Conservation (phyloP, 805 yeast genomes). For the Saccharomycopsis olivae region DNA sequence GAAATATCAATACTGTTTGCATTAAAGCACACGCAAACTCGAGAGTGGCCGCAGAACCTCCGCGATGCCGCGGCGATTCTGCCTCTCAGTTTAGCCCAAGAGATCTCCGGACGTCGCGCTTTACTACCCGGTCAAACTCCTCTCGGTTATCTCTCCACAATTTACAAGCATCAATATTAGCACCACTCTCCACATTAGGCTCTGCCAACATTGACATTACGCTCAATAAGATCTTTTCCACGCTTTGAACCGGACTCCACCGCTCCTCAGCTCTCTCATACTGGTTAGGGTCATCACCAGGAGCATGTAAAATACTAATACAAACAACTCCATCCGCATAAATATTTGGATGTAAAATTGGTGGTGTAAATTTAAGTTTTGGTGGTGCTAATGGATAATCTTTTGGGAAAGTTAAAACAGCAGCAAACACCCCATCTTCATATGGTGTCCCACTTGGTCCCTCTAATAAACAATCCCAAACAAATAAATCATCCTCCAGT, state of each 20-base stretch:
- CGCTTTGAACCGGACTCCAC: constrained; percentile 97
- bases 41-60: too few relatives aligned
- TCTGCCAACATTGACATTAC: constrained; percentile 96
- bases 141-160: constrained; percentile 82
- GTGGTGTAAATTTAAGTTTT: constrained; percentile 60
- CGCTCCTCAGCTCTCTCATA: constrained; percentile 93
- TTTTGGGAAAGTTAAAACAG: constrained; percentile 56
- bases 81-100: too few relatives aligned
- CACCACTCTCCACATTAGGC: constrained; percentile 94
- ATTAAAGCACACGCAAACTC: too few relatives aligned
- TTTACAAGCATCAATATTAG: constrained; percentile 70
- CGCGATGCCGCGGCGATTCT: too few relatives aligned
- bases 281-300: constrained; percentile 95
- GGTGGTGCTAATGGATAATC: constrained; percentile 86
- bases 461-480: constrained; percentile 76
- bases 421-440: constrained; percentile 83
- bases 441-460: constrained; percentile 82
- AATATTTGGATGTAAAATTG: constrained; percentile 86
- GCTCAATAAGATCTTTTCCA: constrained; percentile 88
- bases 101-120: constrained; percentile 54
- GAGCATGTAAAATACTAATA: constrained; percentile 88
- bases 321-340: constrained; percentile 94
- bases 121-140: constrained; percentile 52
- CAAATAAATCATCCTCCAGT: constrained; percentile 58
- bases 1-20: too few relatives aligned